phyloP scores from a whole-genome alignment of 2,329 filamentous ascomycete species.

The Tympanopsis confertula region DNA sequence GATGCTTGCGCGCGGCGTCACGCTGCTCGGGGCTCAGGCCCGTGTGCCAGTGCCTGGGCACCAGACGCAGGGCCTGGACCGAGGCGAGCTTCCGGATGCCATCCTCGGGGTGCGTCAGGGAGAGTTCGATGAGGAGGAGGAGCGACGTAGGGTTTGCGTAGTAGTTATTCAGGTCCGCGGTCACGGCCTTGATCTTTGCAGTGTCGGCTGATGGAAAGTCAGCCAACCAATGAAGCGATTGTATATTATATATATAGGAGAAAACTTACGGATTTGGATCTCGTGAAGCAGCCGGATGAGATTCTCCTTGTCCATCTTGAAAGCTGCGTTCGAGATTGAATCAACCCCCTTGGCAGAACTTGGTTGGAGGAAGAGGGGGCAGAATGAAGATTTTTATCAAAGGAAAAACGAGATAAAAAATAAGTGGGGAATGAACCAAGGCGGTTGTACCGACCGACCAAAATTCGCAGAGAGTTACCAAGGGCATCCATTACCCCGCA shows the following conservation, averaged over 20 bases:
- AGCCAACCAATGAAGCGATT: slow-evolving; percentile 16
- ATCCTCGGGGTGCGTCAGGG: slow-evolving; percentile 63
- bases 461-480: no score
- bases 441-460: no score
- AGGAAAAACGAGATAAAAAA: no score
- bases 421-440: no score
- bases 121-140: slow-evolving; percentile 75
- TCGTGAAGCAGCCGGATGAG: slow-evolving; percentile 80
- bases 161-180: slow-evolving; percentile 81
- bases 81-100: slow-evolving; percentile 80
- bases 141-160: slow-evolving; percentile 79
- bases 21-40: slow-evolving; percentile 62
- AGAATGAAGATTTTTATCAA: no score
- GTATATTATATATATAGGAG: neutral
- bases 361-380: no score
- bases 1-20: slow-evolving; percentile 64
- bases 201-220: slow-evolving; percentile 59
- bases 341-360: no score
- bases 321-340: no score
- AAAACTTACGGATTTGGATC: slow-evolving; percentile 69
- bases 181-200: slow-evolving; percentile 78
- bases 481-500: no score
- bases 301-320: slow-evolving; percentile 65
- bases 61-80: slow-evolving; percentile 76
- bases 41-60: slow-evolving; percentile 73